Percentiles rank a stretch among this genome's conserved stretches.
phyloP scores from a whole-genome alignment of 331 rosid species.

The Acacia concinna region DNA sequence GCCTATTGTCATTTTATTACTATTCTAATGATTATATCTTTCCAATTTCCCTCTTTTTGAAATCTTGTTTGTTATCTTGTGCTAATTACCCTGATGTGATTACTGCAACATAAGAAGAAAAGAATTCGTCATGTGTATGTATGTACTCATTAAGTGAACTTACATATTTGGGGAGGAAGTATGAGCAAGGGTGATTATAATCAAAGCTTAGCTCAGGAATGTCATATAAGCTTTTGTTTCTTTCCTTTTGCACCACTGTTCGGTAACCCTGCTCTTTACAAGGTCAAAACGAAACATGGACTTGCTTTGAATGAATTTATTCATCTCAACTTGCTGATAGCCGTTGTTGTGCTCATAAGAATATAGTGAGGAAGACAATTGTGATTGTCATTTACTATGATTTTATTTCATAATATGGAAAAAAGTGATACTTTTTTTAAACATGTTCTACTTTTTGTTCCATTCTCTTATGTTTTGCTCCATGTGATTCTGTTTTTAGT shows the following conservation, averaged over 20 bases:
- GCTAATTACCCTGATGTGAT: not conserved
- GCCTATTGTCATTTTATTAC: not conserved
- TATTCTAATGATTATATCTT: not conserved
- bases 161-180: not conserved
- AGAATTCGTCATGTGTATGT: not conserved
- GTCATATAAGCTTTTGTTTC: not conserved
- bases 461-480: not conserved
- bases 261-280: not conserved
- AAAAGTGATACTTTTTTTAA: not conserved
- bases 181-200: not conserved
- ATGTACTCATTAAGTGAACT: not conserved
- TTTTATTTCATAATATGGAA: not conserved
- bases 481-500: not conserved
- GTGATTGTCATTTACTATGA: not conserved
- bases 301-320: not conserved
- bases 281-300: not conserved
- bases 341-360: not conserved
- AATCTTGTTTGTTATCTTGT: not conserved
- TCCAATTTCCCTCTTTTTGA: not conserved
- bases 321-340: not conserved
- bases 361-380: not conserved
- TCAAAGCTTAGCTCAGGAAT: not conserved
- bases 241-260: not conserved
- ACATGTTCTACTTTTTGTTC: not conserved
- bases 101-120: not conserved